phyloP scores from a whole-genome alignment of 352 stramenopile species.

The Globisporangium spinosum region DNA sequence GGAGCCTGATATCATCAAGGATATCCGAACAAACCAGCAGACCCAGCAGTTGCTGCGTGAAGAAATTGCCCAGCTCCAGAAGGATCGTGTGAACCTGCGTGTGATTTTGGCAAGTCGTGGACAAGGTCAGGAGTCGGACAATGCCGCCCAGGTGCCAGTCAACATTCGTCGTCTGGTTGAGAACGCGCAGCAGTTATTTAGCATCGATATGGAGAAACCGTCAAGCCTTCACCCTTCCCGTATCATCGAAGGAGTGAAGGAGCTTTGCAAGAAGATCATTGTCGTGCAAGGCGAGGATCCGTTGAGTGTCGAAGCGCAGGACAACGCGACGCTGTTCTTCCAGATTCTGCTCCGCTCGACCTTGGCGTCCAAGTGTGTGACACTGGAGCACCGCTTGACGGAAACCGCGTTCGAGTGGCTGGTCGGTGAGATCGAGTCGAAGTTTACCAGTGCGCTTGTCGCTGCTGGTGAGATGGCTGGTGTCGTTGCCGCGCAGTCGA shows the following conservation, averaged over 20 bases:
- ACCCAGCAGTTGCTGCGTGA: conserved; percentile 92
- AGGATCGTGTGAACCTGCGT: conserved; percentile 93
- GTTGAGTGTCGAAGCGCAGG: conserved; percentile 95
- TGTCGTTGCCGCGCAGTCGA: conserved; percentile 98
- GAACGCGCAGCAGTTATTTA: conserved; percentile 94
- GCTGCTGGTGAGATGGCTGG: conserved; percentile 97
- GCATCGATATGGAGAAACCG: conserved; percentile 91
- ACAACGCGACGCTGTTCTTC: conserved; percentile 98
- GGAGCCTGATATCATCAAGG: conserved; percentile 83
- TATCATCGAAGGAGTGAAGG: conserved; percentile 90
- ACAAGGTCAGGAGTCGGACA: conserved; percentile 90
- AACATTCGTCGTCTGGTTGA: conserved; percentile 95
- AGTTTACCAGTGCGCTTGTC: conserved; percentile 95
- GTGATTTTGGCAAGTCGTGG: conserved; percentile 95
- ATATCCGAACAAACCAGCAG: conserved; percentile 92
- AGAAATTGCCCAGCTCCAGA: conserved; percentile 92
- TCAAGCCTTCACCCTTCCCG: conserved; percentile 90
- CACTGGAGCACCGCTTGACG: conserved; percentile 94
- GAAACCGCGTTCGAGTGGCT: conserved; percentile 95
- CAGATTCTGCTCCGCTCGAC: conserved; percentile 95
- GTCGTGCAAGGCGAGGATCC: conserved; percentile 94
- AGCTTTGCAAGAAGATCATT: conserved; percentile 93
- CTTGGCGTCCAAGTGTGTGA: conserved; percentile 94
- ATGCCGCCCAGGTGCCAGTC: conserved; percentile 88
- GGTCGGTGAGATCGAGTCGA: conserved; percentile 96